These are phyloP conservation scores for Glarea lozoyensis DNA, from an alignment of 495 filamentous ascomycete genomes.

Conservation along the genomic window DNA sequence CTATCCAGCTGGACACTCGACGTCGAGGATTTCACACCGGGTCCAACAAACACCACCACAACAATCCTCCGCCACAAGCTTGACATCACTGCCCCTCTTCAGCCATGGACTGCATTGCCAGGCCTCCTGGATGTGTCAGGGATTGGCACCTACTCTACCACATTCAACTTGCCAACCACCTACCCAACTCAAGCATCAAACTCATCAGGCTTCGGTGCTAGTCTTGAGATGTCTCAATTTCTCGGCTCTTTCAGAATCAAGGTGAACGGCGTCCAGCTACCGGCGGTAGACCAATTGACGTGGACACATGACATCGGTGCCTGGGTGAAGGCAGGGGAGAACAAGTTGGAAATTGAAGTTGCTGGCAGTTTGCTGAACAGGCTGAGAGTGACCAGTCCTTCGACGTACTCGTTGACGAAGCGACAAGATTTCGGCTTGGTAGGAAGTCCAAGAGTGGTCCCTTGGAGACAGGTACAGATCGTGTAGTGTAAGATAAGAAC, in stretches of 20 bases:
- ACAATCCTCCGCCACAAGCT: conserved; percentile 3
- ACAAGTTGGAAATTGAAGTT: conserved; percentile 2
- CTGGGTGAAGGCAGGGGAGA: conserved; percentile 1
- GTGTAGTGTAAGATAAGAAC: no score
- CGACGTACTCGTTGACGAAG: not conserved
- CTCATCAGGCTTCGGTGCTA: not conserved
- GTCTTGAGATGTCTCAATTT: not conserved
- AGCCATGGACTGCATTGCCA: conserved; percentile 1
- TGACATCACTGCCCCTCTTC: not conserved
- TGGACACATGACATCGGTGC: not conserved
- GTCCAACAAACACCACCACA: not conserved
- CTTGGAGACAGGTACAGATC: conserved; percentile 4
- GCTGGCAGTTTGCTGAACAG: conserved; percentile 4
- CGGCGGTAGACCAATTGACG: not conserved
- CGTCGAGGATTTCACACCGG: conserved; percentile 4
- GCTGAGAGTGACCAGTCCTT: not conserved
- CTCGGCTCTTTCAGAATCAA: not conserved
- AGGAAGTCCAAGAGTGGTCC: not conserved
- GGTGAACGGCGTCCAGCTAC: not conserved
- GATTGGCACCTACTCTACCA: conserved; percentile 2
- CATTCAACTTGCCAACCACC: not conserved
- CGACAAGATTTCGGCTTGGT: conserved; percentile 5
- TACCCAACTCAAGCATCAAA: not conserved
- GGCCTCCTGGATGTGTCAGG: conserved; percentile 1
- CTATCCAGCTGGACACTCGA: conserved; percentile 2